Evolutionary conservation across 2,329 filamentous ascomycete genomes (phyloP).

Genomic region (Aspergillus ochraceus): DNA sequence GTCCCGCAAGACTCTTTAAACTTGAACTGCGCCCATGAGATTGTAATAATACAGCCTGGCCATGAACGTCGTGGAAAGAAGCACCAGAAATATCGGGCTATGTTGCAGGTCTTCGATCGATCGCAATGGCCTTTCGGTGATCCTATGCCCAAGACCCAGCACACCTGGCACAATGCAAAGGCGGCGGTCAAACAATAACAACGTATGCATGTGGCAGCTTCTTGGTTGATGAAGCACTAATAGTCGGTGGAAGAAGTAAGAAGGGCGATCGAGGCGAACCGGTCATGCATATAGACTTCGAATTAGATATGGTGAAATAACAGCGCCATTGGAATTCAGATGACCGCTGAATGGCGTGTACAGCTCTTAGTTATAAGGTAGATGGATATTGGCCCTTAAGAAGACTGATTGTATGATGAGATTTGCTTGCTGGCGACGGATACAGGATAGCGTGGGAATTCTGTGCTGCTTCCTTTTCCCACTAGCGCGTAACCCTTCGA

Average conservation of each 20-base stretch:
- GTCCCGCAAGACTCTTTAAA: not conserved
- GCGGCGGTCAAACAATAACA: too few relatives aligned
- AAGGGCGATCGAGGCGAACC: not conserved
- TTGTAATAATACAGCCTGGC: not conserved
- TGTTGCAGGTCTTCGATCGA: not conserved
- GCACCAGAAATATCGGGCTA: not conserved
- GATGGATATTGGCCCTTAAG: not conserved
- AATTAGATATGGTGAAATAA: not conserved
- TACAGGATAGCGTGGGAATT: slow-evolving; percentile 3
- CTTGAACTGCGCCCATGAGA: not conserved
- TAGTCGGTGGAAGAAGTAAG: too few relatives aligned
- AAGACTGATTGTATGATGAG: slow-evolving; percentile 4
- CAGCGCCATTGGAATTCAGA: slow-evolving; percentile 1
- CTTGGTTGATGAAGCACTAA: too few relatives aligned
- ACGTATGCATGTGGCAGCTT: too few relatives aligned
- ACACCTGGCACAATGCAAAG: too few relatives aligned
- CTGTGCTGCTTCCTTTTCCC: slow-evolving; percentile 6
- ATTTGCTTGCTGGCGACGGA: slow-evolving; percentile 1
- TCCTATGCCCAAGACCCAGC: too few relatives aligned
- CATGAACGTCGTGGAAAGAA: not conserved
- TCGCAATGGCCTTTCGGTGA: not conserved
- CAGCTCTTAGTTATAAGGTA: not conserved
- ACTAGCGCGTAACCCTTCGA: not conserved
- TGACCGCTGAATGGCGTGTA: not conserved
- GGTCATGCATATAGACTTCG: slow-evolving; percentile 4